Conservation (phyloP, 2,329 filamentous ascomycete species). For the Dothideomycetes sp. region DNA sequence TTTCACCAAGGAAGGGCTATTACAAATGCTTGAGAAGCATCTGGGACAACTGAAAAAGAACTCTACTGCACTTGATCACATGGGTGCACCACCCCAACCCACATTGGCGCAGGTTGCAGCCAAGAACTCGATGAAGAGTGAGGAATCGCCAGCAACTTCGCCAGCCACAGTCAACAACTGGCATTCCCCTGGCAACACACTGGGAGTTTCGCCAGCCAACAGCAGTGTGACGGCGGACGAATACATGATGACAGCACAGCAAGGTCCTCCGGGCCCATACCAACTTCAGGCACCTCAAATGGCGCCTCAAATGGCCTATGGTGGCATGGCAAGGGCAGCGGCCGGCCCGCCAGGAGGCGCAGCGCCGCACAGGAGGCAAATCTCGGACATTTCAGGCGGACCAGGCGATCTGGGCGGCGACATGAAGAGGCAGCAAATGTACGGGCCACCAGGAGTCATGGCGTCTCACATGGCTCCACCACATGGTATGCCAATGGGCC, state of each 20-base stretch:
- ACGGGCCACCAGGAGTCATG: slow-evolving; percentile 15
- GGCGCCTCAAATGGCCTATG: slow-evolving; percentile 2
- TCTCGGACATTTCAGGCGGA: slow-evolving; percentile 49
- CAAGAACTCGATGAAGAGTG: slow-evolving; percentile 49
- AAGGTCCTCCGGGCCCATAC: slow-evolving; percentile 24
- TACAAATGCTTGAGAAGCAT: slow-evolving; percentile 78
- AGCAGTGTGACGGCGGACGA: slow-evolving; percentile 32
- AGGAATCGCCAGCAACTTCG: slow-evolving; percentile 52
- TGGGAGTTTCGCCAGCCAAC: slow-evolving; percentile 46
- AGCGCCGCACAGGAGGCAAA: slow-evolving; percentile 42
- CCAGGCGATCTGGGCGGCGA: slow-evolving; percentile 39
- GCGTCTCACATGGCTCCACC: slow-evolving; percentile 3
- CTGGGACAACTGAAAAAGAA: slow-evolving; percentile 68
- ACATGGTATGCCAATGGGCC: slow-evolving; percentile 19
- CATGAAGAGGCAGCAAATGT: slow-evolving; percentile 50
- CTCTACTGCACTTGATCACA: slow-evolving; percentile 15
- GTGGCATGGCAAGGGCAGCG: too few relatives aligned
- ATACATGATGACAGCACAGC: slow-evolving; percentile 32
- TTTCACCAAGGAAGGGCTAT: slow-evolving; percentile 75
- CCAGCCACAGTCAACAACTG: slow-evolving; percentile 50
- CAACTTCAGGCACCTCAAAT: slow-evolving; percentile 17
- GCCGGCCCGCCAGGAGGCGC: too few relatives aligned
- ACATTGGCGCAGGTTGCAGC: slow-evolving; percentile 40
- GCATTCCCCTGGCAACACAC: slow-evolving; percentile 51
- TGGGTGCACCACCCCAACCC: slow-evolving; percentile 40